Evolutionary conservation across 768 basidiomycete species (phyloP).

Genomic region (Mycena pura): DNA sequence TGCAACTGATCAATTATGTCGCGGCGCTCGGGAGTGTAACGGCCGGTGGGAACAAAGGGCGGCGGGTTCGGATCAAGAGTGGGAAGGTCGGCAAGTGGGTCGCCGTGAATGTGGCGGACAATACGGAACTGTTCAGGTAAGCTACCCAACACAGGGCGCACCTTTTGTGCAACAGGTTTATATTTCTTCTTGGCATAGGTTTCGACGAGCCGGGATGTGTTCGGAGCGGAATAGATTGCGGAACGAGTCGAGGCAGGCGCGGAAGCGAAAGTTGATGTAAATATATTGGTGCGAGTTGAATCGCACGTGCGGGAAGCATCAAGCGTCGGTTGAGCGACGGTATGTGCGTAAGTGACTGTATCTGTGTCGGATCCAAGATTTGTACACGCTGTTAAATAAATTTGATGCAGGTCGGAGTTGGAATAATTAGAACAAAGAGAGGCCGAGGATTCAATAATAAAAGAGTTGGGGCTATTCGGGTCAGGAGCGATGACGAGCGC

Average conservation of each 20-base stretch:
- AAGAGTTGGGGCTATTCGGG: not conserved
- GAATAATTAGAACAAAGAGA: not conserved
- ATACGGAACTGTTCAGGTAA: slow-evolving; percentile 28
- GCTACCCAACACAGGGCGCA: slow-evolving; percentile 16
- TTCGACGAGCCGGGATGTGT: not conserved
- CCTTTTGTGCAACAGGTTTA: slow-evolving; percentile 28
- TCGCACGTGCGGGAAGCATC: not conserved
- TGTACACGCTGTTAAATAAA: not conserved
- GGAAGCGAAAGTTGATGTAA: not conserved
- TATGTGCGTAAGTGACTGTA: not conserved
- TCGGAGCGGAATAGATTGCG: not conserved
- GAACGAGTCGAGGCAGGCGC: not conserved
- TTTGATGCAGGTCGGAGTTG: not conserved
- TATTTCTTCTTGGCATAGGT: slow-evolving; percentile 26
- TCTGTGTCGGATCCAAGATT: not conserved
- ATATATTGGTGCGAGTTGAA: not conserved
- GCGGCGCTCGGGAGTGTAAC: slow-evolving; percentile 7
- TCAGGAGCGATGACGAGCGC: not conserved
- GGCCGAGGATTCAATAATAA: not conserved
- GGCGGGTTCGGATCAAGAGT: slow-evolving; percentile 4
- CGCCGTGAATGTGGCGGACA: slow-evolving; percentile 12
- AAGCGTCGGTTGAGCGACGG: not conserved
- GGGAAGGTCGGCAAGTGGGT: slow-evolving; percentile 18
- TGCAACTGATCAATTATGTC: not conserved
- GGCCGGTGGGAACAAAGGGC: slow-evolving; percentile 3